Percentiles rank a stretch among this genome's conserved stretches.
These are phyloP conservation scores for Fusarium sp. DNA, from an alignment of 2,329 filamentous ascomycete genomes.

Conservation along the genomic window DNA sequence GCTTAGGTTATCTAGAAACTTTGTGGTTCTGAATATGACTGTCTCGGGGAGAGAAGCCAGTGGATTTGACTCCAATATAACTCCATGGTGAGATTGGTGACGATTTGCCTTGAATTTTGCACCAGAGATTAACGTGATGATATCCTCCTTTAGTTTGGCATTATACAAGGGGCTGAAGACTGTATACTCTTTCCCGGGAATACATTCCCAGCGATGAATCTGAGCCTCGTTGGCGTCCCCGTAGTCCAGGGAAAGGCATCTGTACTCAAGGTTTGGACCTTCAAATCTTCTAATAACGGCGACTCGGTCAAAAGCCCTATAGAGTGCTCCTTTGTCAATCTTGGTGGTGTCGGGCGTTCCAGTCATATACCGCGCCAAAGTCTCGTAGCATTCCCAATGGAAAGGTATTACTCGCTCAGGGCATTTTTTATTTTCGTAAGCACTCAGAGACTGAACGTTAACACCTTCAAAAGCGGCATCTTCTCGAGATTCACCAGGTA, in stretches of 20 bases:
- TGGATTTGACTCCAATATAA: not conserved
- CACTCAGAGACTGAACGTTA: not conserved
- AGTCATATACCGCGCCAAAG: not conserved
- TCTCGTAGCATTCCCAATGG: not conserved
- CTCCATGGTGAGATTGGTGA: rapidly evolving
- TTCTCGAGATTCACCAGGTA: not conserved
- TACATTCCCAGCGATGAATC: not conserved
- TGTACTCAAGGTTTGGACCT: not conserved
- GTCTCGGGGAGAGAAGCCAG: not conserved
- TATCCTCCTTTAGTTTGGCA: not conserved
- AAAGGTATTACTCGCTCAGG: not conserved
- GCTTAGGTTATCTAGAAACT: not conserved
- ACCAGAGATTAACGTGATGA: not conserved
- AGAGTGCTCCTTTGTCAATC: not conserved
- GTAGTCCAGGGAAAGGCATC: not conserved
- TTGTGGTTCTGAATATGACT: not conserved
- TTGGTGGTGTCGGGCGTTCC: not conserved
- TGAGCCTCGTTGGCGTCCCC: not conserved
- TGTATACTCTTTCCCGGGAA: not conserved
- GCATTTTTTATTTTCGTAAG: not conserved
- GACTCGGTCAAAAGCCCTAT: not conserved
- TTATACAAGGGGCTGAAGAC: not conserved
- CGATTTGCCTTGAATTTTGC: not conserved
- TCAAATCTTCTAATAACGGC: no score
- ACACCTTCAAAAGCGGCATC: not conserved